Evolutionary conservation across 306 rosid species (phyloP).

Genomic region (Trichosanthes cucumerina): DNA sequence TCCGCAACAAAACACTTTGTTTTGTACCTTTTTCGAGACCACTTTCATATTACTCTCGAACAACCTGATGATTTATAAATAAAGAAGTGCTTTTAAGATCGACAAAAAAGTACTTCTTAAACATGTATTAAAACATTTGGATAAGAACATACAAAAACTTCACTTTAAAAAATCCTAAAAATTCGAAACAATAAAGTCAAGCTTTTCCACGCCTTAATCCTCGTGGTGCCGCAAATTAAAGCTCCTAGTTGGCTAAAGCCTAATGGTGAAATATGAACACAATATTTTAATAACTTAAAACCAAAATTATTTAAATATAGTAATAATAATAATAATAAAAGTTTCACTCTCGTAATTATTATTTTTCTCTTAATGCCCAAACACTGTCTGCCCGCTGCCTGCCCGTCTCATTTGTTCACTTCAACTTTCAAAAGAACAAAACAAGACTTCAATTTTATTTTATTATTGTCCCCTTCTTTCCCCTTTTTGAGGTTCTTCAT

Average conservation of each 20-base stretch:
- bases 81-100: background rate
- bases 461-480: background rate
- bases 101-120: background rate
- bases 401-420: background rate
- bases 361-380: background rate
- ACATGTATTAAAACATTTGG: background rate
- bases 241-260: background rate
- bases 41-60: background rate
- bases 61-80: background rate
- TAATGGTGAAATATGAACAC: background rate
- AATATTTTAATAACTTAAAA: background rate
- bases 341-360: background rate
- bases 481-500: background rate
- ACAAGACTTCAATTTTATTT: background rate
- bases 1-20: no score
- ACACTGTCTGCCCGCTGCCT: background rate
- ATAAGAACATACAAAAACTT: background rate
- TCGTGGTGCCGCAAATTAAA: background rate
- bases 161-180: background rate
- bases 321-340: background rate
- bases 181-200: background rate
- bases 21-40: no score
- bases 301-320: background rate
- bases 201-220: background rate
- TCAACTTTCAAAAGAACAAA: background rate